Conservation (phyloP, 345 rosid species). For the Lepidium sativum region DNA sequence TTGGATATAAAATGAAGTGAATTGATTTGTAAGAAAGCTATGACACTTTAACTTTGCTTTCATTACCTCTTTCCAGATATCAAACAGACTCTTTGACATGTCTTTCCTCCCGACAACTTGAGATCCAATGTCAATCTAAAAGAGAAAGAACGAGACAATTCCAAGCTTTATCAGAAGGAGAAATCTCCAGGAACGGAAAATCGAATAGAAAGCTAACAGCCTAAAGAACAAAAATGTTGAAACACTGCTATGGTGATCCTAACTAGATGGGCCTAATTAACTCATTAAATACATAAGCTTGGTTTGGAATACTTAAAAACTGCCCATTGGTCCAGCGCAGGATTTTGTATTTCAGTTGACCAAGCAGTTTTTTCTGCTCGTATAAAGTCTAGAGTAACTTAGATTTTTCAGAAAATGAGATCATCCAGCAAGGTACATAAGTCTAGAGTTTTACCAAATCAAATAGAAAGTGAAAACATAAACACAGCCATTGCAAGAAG, state of each 20-base stretch:
- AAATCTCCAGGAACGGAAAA: background rate
- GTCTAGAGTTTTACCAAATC: background rate
- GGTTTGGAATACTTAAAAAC: background rate
- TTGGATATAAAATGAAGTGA: constrained; percentile 6
- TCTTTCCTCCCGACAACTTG: constrained; percentile 94
- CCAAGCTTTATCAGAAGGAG: background rate
- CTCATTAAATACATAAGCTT: background rate
- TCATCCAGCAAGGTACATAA: background rate
- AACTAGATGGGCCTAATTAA: background rate
- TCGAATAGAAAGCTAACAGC: background rate
- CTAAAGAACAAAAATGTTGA: background rate
- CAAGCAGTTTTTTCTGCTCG: background rate
- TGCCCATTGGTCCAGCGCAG: background rate
- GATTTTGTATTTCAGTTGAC: background rate
- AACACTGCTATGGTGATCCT: background rate
- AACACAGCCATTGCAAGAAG: background rate
- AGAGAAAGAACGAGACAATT: constrained; percentile 21
- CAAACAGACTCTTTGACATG: constrained; percentile 70
- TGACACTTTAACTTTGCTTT: background rate
- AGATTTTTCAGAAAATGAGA: background rate
- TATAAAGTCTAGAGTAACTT: background rate
- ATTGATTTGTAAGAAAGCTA: background rate
- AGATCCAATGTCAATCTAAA: constrained; percentile 69
- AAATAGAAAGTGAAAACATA: background rate
- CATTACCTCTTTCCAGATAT: constrained; percentile 93